These are phyloP conservation scores for Neofusicoccum kwambonambiense DNA, from an alignment of 2,329 filamentous ascomycete species.

Conservation along the genomic window DNA sequence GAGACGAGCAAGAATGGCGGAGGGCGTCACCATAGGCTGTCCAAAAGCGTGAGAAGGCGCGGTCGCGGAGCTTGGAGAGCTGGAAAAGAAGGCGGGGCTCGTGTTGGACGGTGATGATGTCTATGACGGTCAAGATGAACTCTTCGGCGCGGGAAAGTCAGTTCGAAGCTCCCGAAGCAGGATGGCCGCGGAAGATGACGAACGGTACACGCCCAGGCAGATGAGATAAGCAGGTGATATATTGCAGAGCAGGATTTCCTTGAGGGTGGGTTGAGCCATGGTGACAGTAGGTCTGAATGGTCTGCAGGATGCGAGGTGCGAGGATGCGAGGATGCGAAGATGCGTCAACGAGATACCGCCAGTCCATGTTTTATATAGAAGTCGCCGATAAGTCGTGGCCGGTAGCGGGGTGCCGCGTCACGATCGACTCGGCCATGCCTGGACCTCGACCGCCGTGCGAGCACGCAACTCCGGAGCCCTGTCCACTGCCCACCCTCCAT, in stretches of 20 bases:
- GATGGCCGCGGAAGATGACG: neutral
- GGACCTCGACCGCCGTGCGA: no score
- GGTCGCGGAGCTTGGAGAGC: slow-evolving; percentile 30
- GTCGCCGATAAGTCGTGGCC: no score
- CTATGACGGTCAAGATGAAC: slow-evolving; percentile 34
- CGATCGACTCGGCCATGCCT: no score
- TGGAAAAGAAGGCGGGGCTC: slow-evolving; percentile 30
- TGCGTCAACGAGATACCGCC: no score
- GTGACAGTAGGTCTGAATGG: neutral
- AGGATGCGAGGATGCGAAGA: no score
- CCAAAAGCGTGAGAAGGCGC: slow-evolving; percentile 38
- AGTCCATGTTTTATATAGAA: no score
- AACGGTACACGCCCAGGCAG: slow-evolving; percentile 29
- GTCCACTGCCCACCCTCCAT: no score
- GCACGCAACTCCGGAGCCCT: no score
- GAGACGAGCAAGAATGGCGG: slow-evolving; percentile 11
- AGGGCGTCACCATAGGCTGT: slow-evolving; percentile 27
- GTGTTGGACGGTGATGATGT: slow-evolving; percentile 30
- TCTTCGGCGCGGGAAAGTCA: slow-evolving; percentile 24
- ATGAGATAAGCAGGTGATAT: slow-evolving; percentile 28
- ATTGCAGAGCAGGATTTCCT: neutral
- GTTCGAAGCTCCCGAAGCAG: neutral
- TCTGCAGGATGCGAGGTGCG: no score
- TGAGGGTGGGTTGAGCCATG: neutral
- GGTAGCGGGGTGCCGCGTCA: no score